Base-by-base conservation (phyloP, 345 rosid species). In the Eucalyptus globulus region DNA sequence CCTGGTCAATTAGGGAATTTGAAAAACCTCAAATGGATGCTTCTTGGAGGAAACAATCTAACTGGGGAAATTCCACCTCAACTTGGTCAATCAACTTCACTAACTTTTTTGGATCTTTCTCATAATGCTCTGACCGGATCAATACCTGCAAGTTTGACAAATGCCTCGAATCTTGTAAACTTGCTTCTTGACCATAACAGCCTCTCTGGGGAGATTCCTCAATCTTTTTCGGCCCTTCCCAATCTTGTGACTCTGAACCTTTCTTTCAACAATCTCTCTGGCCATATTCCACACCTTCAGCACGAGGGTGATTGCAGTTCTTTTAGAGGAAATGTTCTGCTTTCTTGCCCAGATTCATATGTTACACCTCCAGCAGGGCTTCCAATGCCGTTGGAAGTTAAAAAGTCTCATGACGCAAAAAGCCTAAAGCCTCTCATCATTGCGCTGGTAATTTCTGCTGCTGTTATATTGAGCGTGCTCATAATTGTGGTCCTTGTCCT, bases 231-330 rank as follows among this genome's bases (percentile, higher is more conserved):
- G 37, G 89, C 49, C 86, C 93, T 95, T 86, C 54, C 87, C 34
- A 88, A 53, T 86, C 95, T 95, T 26, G 88, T 91, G 62, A 60
- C 87, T 40, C 90, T 95, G 60, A 91, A 94, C 89, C 91, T 94
- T 72, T 94, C 97, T 29, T 94, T 92, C 91, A 95, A 95, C 88
- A 93, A 95, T 60, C 93, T 95, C 86, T 93, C 96, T 40, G 96
- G 97, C 89, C 89, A 50, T 87, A 92, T 95, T 89, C 95, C 94
- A 27, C 62, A 22, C 31, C 91, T 95, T 49, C 91, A 34, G 40
- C 91, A 91, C 69, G 91, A 49, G 31, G 90, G 11, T 40, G 91
- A 92, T 87, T 95, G 96, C 89, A 69, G 72, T 87, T 88, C 90
- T 80, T 94, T 93, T 34, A 86, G 56, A 62, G 96, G 94, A 22